phyloP scores from a whole-genome alignment of 1,139 yeast species.

The Diutina siamensis region DNA sequence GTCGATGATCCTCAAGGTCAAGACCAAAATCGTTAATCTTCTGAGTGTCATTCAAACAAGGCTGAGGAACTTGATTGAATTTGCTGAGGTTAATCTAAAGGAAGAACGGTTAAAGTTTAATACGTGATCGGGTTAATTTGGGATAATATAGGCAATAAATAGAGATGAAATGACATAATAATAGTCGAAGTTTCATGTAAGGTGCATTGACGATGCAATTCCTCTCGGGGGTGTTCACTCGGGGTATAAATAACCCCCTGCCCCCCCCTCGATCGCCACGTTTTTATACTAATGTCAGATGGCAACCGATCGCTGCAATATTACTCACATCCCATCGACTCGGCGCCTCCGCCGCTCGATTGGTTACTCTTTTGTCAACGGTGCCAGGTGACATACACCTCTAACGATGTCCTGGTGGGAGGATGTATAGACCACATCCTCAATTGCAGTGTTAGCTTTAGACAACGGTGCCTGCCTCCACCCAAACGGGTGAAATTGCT shows the following conservation, averaged over 20 bases:
- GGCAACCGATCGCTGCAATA: too few relatives aligned
- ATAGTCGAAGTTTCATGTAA: too few relatives aligned
- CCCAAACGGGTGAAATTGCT: too few relatives aligned
- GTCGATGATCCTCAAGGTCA: background rate
- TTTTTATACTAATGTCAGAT: too few relatives aligned
- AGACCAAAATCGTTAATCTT: background rate
- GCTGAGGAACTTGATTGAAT: slow-evolving; percentile 2
- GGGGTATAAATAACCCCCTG: too few relatives aligned
- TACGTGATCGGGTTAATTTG: background rate
- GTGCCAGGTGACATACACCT: background rate
- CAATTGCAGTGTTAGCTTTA: too few relatives aligned
- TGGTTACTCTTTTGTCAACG: background rate
- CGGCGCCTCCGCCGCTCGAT: background rate
- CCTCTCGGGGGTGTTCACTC: too few relatives aligned
- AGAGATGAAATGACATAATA: too few relatives aligned
- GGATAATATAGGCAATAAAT: background rate
- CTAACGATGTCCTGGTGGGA: background rate
- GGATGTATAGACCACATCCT: background rate
- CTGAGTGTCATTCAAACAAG: background rate
- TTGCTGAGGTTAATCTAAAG: background rate
- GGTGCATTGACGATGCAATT: too few relatives aligned
- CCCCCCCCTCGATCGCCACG: too few relatives aligned
- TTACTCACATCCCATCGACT: background rate
- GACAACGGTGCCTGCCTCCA: too few relatives aligned
- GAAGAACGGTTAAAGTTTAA: background rate